phyloP scores from a whole-genome alignment of 768 basidiomycete genomes.

The Astraeus odoratus region DNA sequence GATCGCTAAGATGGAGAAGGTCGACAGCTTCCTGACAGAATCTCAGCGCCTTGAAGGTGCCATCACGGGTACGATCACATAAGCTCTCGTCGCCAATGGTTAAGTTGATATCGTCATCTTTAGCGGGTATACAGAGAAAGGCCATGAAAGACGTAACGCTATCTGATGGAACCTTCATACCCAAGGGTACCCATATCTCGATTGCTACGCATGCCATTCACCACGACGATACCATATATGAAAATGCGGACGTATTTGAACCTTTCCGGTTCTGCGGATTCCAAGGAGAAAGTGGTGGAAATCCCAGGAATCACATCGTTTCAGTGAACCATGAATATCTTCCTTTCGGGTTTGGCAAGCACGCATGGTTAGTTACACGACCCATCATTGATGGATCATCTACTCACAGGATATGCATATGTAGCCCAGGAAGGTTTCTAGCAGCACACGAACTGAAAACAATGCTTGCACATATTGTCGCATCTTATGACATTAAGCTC shows the following conservation, averaged over 20 bases:
- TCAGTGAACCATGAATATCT: constrained; percentile 25
- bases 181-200: constrained; percentile 19
- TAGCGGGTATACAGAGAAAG: constrained; percentile 12
- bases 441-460: constrained; percentile 37
- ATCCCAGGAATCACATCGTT: constrained; percentile 22
- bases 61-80: too few species aligned
- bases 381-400: neutral
- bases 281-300: neutral
- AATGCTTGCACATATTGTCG: constrained; percentile 36
- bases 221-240: constrained; percentile 14
- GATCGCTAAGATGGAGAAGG: constrained; percentile 27
- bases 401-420: neutral
- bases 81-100: too few species aligned
- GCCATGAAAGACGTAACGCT: constrained; percentile 23
- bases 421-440: constrained; percentile 38
- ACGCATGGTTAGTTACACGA: constrained; percentile 12
- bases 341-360: constrained; percentile 26
- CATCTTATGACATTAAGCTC: constrained; percentile 38
- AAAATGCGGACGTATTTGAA: constrained; percentile 30
- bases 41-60: constrained; percentile 25
- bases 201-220: constrained; percentile 14
- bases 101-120: neutral
- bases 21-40: constrained; percentile 38
- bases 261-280: constrained; percentile 30
- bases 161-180: constrained; percentile 27